Conservation (phyloP, 2,329 filamentous ascomycete genomes). For the Phialophora verrucosa region DNA sequence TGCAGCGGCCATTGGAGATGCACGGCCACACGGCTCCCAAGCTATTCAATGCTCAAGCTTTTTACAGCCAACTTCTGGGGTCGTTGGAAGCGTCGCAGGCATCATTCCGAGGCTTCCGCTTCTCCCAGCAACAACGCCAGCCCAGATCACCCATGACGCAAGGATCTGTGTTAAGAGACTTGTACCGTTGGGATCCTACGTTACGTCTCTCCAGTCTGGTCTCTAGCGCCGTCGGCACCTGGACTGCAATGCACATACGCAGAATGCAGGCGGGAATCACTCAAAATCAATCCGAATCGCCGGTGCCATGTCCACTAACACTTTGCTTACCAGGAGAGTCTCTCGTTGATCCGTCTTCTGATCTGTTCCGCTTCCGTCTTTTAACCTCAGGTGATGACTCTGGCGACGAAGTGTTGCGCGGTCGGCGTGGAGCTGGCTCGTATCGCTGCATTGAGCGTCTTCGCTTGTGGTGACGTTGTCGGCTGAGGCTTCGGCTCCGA, state of each 20-base stretch:
- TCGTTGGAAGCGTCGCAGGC: neutral
- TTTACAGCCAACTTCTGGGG: neutral
- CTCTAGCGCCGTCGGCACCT: neutral
- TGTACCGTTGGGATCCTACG: neutral
- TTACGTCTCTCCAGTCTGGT: neutral
- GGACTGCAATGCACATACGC: neutral
- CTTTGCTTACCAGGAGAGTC: slow-evolving; percentile 16
- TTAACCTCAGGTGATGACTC: slow-evolving; percentile 51
- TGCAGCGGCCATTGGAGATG: neutral
- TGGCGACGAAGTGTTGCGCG: slow-evolving; percentile 50
- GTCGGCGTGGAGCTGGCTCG: slow-evolving; percentile 49
- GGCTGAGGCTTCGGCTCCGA: slow-evolving; percentile 42
- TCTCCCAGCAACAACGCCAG: neutral
- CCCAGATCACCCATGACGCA: neutral
- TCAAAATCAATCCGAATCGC: slow-evolving; percentile 43
- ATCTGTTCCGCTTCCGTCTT: slow-evolving; percentile 47
- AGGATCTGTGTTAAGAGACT: neutral
- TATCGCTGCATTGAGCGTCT: slow-evolving; percentile 54
- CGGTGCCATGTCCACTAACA: slow-evolving; percentile 18
- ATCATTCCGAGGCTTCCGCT: neutral
- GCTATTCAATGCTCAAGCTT: neutral
- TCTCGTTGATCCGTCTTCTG: slow-evolving; percentile 25
- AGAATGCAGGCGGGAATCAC: neutral
- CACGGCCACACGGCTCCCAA: neutral
- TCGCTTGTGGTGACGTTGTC: slow-evolving; percentile 48